Evolutionary conservation across 257 asterid species (phyloP).

Genomic region (Marsdenia floribunda): DNA sequence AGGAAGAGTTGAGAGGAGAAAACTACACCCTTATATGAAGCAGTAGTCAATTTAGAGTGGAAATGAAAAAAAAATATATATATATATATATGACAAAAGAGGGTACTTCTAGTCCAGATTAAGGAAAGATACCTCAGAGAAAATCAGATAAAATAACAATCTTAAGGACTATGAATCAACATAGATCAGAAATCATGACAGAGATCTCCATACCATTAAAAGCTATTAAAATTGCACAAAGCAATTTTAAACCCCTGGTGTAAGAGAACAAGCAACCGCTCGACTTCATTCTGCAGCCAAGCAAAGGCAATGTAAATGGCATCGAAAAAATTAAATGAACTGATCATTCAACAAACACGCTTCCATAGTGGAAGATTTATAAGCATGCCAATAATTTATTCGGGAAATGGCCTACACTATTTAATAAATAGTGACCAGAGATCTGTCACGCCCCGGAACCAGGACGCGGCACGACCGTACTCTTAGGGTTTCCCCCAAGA

Average conservation of each 20-base stretch:
- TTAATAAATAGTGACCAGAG: too few relatives aligned
- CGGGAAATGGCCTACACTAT: too few relatives aligned
- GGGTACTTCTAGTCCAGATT: neutral
- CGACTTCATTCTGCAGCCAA: slow-evolving; percentile 9
- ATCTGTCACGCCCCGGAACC: too few relatives aligned
- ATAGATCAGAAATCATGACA: slow-evolving; percentile 19
- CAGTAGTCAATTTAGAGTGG: too few relatives aligned
- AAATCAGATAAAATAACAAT: slow-evolving; percentile 34
- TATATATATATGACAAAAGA: neutral
- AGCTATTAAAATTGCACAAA: slow-evolving; percentile 26
- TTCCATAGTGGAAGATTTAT: too few relatives aligned
- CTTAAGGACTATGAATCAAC: slow-evolving; percentile 26
- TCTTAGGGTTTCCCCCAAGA: too few relatives aligned
- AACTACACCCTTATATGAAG: too few relatives aligned
- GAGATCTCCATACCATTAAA: slow-evolving; percentile 27
- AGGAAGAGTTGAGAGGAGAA: too few relatives aligned
- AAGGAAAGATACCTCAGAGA: slow-evolving; percentile 3
- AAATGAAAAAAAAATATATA: neutral
- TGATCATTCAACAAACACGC: too few relatives aligned
- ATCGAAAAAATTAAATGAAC: too few relatives aligned
- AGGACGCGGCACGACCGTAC: too few relatives aligned
- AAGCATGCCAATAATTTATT: too few relatives aligned
- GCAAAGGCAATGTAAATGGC: neutral
- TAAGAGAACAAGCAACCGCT: slow-evolving; percentile 14
- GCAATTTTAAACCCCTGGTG: slow-evolving; percentile 19